phyloP scores from a whole-genome alignment of 768 basidiomycete genomes.

The Cystoderma amianthinum region DNA sequence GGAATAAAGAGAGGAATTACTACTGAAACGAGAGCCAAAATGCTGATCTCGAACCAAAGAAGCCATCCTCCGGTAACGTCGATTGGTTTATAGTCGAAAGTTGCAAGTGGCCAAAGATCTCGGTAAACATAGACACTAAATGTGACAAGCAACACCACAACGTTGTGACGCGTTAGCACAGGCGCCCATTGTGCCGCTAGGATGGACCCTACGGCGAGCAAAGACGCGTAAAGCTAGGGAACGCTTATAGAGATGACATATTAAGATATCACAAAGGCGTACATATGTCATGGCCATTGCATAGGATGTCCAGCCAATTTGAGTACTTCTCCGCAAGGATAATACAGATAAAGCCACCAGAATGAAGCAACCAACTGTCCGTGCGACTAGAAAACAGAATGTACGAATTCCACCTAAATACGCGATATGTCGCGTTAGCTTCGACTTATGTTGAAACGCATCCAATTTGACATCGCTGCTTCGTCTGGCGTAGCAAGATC shows the following conservation, averaged over 20 bases:
- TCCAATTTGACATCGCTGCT: too few relatives aligned
- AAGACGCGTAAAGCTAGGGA: conserved; percentile 29
- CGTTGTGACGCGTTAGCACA: conserved; percentile 7
- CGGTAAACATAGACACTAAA: conserved; percentile 45
- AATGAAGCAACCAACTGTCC: neutral
- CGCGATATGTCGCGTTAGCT: neutral
- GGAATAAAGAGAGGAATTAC: conserved; percentile 47
- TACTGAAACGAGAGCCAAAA: conserved; percentile 35
- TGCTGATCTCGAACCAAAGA: conserved; percentile 41
- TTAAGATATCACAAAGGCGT: neutral
- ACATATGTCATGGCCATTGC: neutral
- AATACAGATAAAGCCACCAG: neutral
- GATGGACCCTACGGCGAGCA: conserved; percentile 31
- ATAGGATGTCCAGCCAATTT: neutral
- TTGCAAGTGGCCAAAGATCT: conserved; percentile 52
- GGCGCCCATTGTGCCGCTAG: conserved; percentile 20
- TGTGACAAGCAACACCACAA: conserved; percentile 17
- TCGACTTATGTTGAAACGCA: too few relatives aligned
- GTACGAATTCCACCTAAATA: neutral
- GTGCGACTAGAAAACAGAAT: neutral
- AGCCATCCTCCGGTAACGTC: conserved; percentile 36
- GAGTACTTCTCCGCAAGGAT: neutral
- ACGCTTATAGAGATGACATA: neutral
- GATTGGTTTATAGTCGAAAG: conserved; percentile 31
- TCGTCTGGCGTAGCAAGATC: neutral